A percentile compares a stretch with the other conserved stretches of the same genome.
phyloP scores from a whole-genome alignment of 805 yeast species.

The Myxozyma monticola region DNA sequence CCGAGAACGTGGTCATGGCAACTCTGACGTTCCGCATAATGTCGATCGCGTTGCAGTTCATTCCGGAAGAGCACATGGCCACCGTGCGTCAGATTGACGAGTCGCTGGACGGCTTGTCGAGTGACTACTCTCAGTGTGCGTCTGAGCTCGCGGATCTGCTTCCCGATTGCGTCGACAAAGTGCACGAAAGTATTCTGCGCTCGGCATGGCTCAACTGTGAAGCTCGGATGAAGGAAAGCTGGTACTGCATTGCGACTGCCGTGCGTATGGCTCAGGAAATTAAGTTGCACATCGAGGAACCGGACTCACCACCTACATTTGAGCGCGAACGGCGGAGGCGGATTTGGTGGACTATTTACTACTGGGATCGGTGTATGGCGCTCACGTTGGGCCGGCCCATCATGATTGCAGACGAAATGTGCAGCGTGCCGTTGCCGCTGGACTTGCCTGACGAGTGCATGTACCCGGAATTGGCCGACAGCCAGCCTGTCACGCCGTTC shows the following conservation, averaged over 20 bases:
- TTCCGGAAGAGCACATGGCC: slow-evolving; percentile 24
- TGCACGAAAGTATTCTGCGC: slow-evolving; percentile 17
- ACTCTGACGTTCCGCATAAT: slow-evolving; percentile 23
- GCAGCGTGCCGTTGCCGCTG: slow-evolving; percentile 27
- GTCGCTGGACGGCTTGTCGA: slow-evolving; percentile 9
- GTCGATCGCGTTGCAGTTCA: slow-evolving; percentile 28
- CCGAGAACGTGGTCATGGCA: slow-evolving; percentile 8
- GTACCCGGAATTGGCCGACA: slow-evolving; percentile 19
- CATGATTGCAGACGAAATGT: slow-evolving; percentile 26
- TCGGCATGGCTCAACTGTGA: slow-evolving; percentile 26
- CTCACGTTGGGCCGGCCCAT: slow-evolving; percentile 26
- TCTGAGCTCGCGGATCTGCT: slow-evolving; percentile 23
- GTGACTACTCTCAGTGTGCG: slow-evolving; percentile 25
- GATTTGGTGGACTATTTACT: slow-evolving; percentile 29
- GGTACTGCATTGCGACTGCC: slow-evolving; percentile 27
- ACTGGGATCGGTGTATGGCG: slow-evolving; percentile 29
- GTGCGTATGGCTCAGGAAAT: slow-evolving; percentile 30
- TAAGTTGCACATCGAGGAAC: slow-evolving; percentile 25
- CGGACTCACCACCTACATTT: slow-evolving; percentile 20
- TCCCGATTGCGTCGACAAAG: slow-evolving; percentile 26
- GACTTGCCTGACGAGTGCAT: slow-evolving; percentile 25
- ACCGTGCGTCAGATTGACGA: slow-evolving; percentile 23
- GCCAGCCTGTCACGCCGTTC: slow-evolving; percentile 9
- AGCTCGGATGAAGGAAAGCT: slow-evolving; percentile 28
- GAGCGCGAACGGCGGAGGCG: slow-evolving; percentile 29